These are phyloP conservation scores for Acarospora socialis DNA, from an alignment of 2,329 filamentous ascomycete genomes.

Conservation along the genomic window DNA sequence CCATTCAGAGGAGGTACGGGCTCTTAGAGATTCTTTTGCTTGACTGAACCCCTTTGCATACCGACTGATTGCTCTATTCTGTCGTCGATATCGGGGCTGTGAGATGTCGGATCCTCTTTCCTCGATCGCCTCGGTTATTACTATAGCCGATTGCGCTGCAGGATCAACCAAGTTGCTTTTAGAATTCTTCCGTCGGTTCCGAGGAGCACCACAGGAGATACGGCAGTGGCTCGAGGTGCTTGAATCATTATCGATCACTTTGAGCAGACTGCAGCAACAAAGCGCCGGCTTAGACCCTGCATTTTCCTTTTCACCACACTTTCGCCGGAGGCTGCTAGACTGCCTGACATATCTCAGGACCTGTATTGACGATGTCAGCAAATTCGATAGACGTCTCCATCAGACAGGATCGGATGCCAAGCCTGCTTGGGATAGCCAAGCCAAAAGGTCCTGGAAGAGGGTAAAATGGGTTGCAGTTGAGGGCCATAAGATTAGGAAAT, in stretches of 20 bases:
- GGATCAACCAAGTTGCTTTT: constrained; percentile 5
- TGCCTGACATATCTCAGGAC: constrained; percentile 3
- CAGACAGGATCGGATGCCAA: neutral
- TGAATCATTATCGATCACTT: constrained; percentile 5
- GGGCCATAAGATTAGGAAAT: constrained; percentile 5
- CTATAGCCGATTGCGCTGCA: constrained; percentile 6
- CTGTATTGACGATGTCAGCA: constrained; percentile 2
- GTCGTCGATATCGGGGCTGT: too few relatives aligned
- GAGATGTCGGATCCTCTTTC: constrained; percentile 9
- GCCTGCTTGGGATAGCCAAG: constrained; percentile 3
- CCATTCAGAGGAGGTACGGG: too few relatives aligned
- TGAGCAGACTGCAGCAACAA: constrained; percentile 4
- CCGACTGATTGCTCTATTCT: too few relatives aligned
- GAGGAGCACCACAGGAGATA: constrained; percentile 4
- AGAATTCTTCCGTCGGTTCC: constrained; percentile 5
- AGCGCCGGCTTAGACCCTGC: constrained; percentile 1
- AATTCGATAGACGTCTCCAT: constrained; percentile 2
- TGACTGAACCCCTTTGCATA: too few relatives aligned
- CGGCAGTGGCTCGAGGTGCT: constrained; percentile 5
- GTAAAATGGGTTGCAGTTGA: constrained; percentile 6
- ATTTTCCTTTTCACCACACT: constrained; percentile 5
- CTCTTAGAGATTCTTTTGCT: too few relatives aligned
- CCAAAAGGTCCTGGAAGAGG: constrained; percentile 9
- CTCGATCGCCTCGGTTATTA: constrained; percentile 6
- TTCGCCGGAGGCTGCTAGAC: constrained; percentile 6